Evolutionary conservation across 2,329 filamentous ascomycete genomes (phyloP), one percentile per base, ranked within the genome.

Genomic region (Davidsoniella eucalypti): DNA sequence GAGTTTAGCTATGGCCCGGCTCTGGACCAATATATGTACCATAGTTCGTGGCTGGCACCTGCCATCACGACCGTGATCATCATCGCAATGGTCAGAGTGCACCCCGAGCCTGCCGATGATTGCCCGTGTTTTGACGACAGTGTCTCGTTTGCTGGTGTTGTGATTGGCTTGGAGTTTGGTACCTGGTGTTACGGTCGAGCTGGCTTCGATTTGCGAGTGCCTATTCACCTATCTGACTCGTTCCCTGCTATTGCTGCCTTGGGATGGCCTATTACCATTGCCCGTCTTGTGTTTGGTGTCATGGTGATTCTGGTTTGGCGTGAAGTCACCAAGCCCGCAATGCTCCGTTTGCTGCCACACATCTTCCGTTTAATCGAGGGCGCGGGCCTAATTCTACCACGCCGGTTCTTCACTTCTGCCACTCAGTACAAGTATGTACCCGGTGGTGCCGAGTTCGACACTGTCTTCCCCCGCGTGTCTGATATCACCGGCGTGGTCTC

Each of bases 121-220:
- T 98, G 92, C 57, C 90, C 90, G 4, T 96, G 90, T 64, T 96
- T 93, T 61, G 90, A 96, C 61, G 90, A 96, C 65, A 94, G 86
- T 58, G 86, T 96, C 45, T 82, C 88, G 3, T 96, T 96, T 64
- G 82, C 87, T 17, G 90, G 86, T 1, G 88, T 95, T 18, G 73
- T 94, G 50, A 84, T 95, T 58, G 92, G 92, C 0, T 69, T 86
- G 44, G 83, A 93, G 59, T 66, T 84, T 53, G 90, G 84, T 8
- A 82, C 78, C 6, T 96, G 88, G 90, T 49, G 46, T 16, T 52
- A 52, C 17, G 51, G 51, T 12, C 51, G 51, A 10, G 37, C 37
- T 10, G 36, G 36, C 8, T 49, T 52, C 26, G 51, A 52, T 10
- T 84, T 87, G 58, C 86, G 84, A 58, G 74, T 75, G 1, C 76